Percentiles rank a stretch among this genome's conserved stretches.
Evolutionary conservation across 257 asterid species (phyloP).

Genomic region (Misopates orontium): DNA sequence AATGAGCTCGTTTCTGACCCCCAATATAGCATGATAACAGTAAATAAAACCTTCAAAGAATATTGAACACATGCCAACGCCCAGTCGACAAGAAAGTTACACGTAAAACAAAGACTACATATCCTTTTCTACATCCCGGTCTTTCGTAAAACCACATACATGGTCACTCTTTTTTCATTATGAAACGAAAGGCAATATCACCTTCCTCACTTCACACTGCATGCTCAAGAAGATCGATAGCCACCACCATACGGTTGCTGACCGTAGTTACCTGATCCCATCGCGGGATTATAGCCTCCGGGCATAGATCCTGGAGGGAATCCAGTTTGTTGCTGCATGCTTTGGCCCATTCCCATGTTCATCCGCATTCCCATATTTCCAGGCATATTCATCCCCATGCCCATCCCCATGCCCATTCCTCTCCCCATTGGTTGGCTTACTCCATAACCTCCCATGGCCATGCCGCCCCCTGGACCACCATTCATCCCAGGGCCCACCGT

Average conservation of each 20-base stretch:
- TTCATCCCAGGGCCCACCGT: constrained; percentile 67
- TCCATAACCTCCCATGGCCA: constrained; percentile 47
- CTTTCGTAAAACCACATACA: too few relatives aligned
- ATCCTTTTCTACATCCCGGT: too few relatives aligned
- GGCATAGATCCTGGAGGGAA: constrained; percentile 62
- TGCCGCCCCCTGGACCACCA: constrained; percentile 37
- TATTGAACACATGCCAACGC: too few relatives aligned
- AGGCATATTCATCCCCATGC: constrained; percentile 16
- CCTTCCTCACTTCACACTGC: too few relatives aligned
- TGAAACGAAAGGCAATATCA: too few relatives aligned
- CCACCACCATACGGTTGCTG: constrained; percentile 85
- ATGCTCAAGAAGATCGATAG: constrained; percentile 45
- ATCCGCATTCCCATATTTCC: constrained; percentile 18
- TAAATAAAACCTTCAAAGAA: too few relatives aligned
- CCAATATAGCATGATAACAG: too few relatives aligned
- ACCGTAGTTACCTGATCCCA: constrained; percentile 64
- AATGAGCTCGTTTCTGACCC: too few relatives aligned
- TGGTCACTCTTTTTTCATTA: too few relatives aligned
- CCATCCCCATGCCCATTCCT: constrained; percentile 28
- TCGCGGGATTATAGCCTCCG: constrained; percentile 65
- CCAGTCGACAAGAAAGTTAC: too few relatives aligned
- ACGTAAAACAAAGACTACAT: too few relatives aligned
- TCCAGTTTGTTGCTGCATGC: constrained; percentile 68
- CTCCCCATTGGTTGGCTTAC: constrained; percentile 47
- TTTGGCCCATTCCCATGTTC: constrained; percentile 41